Base-by-base conservation (phyloP, 768 basidiomycete genomes). In the Artomyces pyxidatus region DNA sequence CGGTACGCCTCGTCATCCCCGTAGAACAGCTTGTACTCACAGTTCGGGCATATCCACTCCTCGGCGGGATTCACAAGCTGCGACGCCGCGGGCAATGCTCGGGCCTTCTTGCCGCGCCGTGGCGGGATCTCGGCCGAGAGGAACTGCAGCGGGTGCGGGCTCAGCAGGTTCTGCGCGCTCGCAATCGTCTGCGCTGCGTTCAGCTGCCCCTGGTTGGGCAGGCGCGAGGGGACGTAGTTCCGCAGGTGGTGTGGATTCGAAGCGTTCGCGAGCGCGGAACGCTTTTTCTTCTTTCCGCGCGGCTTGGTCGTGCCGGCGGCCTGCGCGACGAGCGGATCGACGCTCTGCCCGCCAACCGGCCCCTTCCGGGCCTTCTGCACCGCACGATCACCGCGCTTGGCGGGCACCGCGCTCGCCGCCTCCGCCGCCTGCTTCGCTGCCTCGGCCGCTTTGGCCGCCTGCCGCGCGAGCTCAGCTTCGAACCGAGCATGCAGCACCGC, bases 221-320 rank as follows among this genome's bases (percentile, higher is more conserved):
- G 68, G 14, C 89, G 75, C 38, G 90, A 92, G 14, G 91, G 89
- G 38, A 93, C 80, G 68, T 93, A 98, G 70, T 97, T 97, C 61
- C 86, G 76, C 50, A 94, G 75, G 68, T 96, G 94, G 67, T 98
- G 95, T 3, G 91, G 93, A 62, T 98, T 96, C 45, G 88, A 87
- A 39, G 90, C 91, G 63, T 96, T 95, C 39, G 92, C 91, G 27
- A 91, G 72, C 4, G 85, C 85, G 42, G 85, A 85, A 42, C 91
- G 78, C 69, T 96, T 97, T 81, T 96, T 97, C 78, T 94, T 94
- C 77, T 91, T 93, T 42, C 64, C 59, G 52, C 58, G 60, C 58
- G 58, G 72, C 38, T 49, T 52, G 22, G 47, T 48, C 21, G 11
- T 61, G 65, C 45, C 45, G 39, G 56, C 42, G 52, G 49, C 58